A percentile compares a stretch with the other conserved stretches of the same genome.
phyloP scores from a whole-genome alignment of 2,329 filamentous ascomycete species.

The Neonectria punicea region DNA sequence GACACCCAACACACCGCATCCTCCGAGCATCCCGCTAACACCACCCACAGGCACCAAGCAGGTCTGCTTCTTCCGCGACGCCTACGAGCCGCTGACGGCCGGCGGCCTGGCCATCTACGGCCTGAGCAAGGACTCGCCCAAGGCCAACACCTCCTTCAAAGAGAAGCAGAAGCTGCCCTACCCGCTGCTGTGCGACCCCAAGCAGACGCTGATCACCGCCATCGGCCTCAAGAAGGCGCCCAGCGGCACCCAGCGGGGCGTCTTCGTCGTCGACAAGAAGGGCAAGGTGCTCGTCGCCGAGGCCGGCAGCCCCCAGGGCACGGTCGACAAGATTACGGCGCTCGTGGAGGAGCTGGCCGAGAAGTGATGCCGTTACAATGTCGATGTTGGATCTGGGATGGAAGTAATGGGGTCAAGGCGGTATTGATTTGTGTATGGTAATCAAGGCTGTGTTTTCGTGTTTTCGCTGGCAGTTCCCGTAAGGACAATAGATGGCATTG shows the following conservation, averaged over 20 bases:
- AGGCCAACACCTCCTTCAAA: conserved; percentile 93
- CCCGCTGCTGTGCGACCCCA: conserved; percentile 85
- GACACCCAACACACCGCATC: background rate
- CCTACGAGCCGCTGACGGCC: conserved; percentile 78
- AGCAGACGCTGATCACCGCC: conserved; percentile 78
- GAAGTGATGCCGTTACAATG: conserved; percentile 26
- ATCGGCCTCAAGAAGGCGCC: conserved; percentile 91
- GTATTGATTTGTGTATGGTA: conserved; percentile 12
- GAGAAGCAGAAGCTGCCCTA: conserved; percentile 92
- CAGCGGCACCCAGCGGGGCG: conserved; percentile 83
- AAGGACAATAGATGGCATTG: conserved; percentile 18
- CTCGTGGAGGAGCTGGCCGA: conserved; percentile 64
- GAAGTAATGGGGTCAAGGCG: conserved; percentile 9
- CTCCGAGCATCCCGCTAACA: conserved; percentile 19
- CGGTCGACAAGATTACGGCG: conserved; percentile 79
- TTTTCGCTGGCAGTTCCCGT: conserved; percentile 5
- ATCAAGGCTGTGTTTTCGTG: conserved; percentile 3
- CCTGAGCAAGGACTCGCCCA: conserved; percentile 86
- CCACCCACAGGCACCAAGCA: conserved; percentile 84
- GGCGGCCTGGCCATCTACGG: conserved; percentile 90
- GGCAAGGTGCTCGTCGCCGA: conserved; percentile 83
- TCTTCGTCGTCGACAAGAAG: conserved; percentile 85
- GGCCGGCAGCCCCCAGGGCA: conserved; percentile 80
- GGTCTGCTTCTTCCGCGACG: conserved; percentile 92
- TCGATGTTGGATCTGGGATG: background rate